Base-by-base conservation (phyloP, 1,284 basidiomycete species). In the Takashimella tepidaria region DNA sequence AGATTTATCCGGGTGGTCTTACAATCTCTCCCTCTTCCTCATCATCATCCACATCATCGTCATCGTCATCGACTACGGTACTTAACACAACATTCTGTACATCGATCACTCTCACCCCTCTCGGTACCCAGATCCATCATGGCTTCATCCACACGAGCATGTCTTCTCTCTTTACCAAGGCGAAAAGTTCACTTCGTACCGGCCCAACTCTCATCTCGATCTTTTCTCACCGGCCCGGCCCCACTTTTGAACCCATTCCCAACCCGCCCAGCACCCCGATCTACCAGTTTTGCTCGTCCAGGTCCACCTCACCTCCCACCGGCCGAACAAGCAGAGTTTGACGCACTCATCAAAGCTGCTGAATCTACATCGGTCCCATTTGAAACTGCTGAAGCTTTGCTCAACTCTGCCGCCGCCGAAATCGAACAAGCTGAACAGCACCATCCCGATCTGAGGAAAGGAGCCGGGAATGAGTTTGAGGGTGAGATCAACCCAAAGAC, bases 401-500 rank as follows among this genome's bases (percentile, higher is more conserved):
- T 55, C 6, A 48, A 58, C 22, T n/a, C n/a, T n/a, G n/a, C n/a
- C n/a, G n/a, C n/a, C n/a, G 49, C 50, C 6, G 50, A 56, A 24
- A 45, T 56, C 26, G 51, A 47, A 19, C 44, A 45, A 21, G 52
- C 53, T 51, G 84, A 57, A 78, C 72, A 62, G 78, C 72, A 64
- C 75, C 83, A 77, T 80, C 81, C 58, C 71, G 73, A 75, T 75
- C 68, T 75, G 66, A 63, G 69, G 64, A 67, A 72, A 74, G 79
- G 70, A 54, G 70, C 71, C 59, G 69, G 62, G 73, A 73, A 65
- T 26, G 77, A 80, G 46, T 82, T 82, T 51, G 75, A 80, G 50
- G 81, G 81, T 4, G 80, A 82, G 8, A 62, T 65, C 1, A 82
- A 82, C 63, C 81, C 81, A 3, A 63, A 63, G 19, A 82, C 81